Conservation (phyloP, 371 early-diverging fungal species). For the Lichtheimia ornata region DNA sequence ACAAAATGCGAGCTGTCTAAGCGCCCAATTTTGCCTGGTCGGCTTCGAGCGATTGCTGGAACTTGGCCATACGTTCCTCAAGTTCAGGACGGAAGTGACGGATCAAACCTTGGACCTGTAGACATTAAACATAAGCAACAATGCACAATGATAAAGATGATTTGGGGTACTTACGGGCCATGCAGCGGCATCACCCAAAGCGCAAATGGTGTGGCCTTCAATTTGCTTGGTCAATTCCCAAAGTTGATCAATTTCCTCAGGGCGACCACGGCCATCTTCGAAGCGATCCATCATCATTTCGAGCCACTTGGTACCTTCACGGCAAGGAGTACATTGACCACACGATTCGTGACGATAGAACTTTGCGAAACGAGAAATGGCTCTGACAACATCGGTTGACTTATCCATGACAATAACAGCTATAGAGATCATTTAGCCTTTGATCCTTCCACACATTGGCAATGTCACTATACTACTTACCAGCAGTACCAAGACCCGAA, state of each 20-base stretch:
- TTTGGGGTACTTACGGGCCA: constrained; percentile 71
- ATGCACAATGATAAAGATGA: no score
- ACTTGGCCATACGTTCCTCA: constrained; percentile 80
- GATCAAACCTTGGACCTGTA: constrained; percentile 79
- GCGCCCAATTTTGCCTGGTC: constrained; percentile 5
- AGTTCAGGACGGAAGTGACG: constrained; percentile 93
- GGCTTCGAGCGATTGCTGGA: constrained; percentile 31
- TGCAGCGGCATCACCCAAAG: constrained; percentile 97
- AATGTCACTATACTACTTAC: no score
- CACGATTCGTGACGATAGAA: constrained; percentile 97
- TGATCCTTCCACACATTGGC: not conserved
- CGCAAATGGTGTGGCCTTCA: constrained; percentile 98
- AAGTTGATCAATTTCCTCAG: constrained; percentile 85
- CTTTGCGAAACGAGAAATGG: constrained; percentile 88
- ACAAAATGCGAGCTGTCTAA: constrained; percentile 4
- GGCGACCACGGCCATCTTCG: constrained; percentile 84
- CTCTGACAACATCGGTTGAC: constrained; percentile 85
- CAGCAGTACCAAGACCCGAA: constrained; percentile 79
- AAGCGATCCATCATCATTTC: constrained; percentile 95
- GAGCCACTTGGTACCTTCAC: constrained; percentile 96
- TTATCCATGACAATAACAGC: constrained; percentile 98
- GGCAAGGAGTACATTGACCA: constrained; percentile 98
- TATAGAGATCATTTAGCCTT: constrained; percentile 21
- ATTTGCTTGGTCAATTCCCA: constrained; percentile 92
- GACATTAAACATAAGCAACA: not conserved